These are phyloP conservation scores for Microdochium paspali DNA, from an alignment of 2,329 filamentous ascomycete genomes.

Conservation along the genomic window DNA sequence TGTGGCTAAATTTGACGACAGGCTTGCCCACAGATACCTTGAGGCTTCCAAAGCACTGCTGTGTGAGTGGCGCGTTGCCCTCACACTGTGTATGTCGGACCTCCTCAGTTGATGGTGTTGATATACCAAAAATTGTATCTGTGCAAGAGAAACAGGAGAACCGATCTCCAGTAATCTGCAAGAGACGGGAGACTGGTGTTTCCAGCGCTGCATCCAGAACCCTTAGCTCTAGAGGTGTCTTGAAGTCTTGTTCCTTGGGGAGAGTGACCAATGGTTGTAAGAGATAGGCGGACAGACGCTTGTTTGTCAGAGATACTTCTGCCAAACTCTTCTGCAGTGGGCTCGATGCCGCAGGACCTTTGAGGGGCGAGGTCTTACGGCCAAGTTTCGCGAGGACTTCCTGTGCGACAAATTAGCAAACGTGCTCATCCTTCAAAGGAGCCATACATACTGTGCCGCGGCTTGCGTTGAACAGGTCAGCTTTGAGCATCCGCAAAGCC, in stretches of 20 bases:
- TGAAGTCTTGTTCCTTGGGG: neutral
- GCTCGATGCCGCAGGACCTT: neutral
- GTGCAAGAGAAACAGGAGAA: too few relatives aligned
- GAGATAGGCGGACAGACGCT: neutral
- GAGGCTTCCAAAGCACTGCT: too few relatives aligned
- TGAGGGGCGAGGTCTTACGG: neutral
- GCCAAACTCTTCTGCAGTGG: neutral
- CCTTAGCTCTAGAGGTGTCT: neutral
- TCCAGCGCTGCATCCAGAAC: neutral
- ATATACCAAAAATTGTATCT: too few relatives aligned
- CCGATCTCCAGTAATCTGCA: neutral
- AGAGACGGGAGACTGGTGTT: neutral
- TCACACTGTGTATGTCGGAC: too few relatives aligned
- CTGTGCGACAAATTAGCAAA: neutral
- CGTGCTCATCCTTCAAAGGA: too few relatives aligned
- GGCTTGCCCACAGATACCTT: too few relatives aligned
- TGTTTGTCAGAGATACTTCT: neutral
- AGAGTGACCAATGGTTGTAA: neutral
- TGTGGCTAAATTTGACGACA: too few relatives aligned
- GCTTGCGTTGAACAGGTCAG: constrained; percentile 1
- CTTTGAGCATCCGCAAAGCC: neutral
- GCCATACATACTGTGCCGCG: constrained; percentile 1
- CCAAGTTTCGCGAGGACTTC: neutral
- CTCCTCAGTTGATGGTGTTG: too few relatives aligned
- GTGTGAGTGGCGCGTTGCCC: too few relatives aligned